phyloP scores from a whole-genome alignment of 148 eudicot genomes.

The Dianthus caryophyllus region DNA sequence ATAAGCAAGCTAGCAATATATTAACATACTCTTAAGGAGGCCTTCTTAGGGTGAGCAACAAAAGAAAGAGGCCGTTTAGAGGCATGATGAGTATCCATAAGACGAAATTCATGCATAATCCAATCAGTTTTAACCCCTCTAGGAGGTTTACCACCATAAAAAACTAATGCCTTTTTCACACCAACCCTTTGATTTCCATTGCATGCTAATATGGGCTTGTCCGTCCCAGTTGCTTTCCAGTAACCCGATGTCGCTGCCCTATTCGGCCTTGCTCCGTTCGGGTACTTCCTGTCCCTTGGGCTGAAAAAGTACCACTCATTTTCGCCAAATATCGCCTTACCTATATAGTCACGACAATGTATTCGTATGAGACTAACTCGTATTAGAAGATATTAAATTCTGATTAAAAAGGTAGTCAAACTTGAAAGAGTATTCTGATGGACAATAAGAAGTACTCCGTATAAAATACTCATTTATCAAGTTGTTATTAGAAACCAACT shows the following conservation, averaged over 20 bases:
- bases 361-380: background rate
- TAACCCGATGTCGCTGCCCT: slow-evolving; percentile 69
- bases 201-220: slow-evolving; percentile 44
- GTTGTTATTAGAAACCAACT: too few species aligned
- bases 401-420: too few species aligned
- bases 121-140: slow-evolving; percentile 55
- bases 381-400: background rate
- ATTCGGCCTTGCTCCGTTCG: slow-evolving; percentile 63
- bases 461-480: too few species aligned
- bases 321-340: slow-evolving; percentile 59
- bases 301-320: slow-evolving; percentile 65
- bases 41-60: slow-evolving; percentile 27
- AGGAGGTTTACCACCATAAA: slow-evolving; percentile 56
- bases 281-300: slow-evolving; percentile 62
- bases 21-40: slow-evolving; percentile 34
- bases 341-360: slow-evolving; percentile 16
- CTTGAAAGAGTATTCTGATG: too few species aligned
- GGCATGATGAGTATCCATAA: slow-evolving; percentile 25
- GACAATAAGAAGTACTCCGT: too few species aligned
- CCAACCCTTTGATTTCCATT: slow-evolving; percentile 43
- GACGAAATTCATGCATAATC: slow-evolving; percentile 58
- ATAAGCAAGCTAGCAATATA: too few species aligned
- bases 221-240: slow-evolving; percentile 69
- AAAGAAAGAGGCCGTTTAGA: slow-evolving; percentile 30
- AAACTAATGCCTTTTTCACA: slow-evolving; percentile 53